Conservation (phyloP, 2,329 filamentous ascomycete species). For the Juglanconis sp. region DNA sequence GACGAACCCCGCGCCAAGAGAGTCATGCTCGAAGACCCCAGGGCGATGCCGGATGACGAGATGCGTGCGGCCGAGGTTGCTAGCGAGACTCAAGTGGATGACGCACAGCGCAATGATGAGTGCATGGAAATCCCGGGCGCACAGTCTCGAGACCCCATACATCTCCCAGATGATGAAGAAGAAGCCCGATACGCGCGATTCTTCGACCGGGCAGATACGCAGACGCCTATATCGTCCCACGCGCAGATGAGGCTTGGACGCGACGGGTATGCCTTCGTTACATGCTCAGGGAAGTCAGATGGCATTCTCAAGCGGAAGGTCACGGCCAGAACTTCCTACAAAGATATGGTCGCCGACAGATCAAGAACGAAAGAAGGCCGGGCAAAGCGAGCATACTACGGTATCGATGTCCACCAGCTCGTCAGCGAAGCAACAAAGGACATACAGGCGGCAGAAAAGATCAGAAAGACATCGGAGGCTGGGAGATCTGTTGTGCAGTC, state of each 20-base stretch:
- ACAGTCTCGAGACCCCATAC: background rate
- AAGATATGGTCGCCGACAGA: constrained; percentile 64
- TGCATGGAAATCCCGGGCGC: background rate
- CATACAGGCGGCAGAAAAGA: constrained; percentile 34
- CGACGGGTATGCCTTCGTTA: constrained; percentile 41
- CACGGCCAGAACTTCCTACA: constrained; percentile 51
- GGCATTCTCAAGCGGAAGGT: constrained; percentile 54
- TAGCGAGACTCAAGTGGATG: background rate
- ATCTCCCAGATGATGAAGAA: constrained; percentile 4
- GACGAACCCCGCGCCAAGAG: constrained; percentile 39
- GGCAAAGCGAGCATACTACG: constrained; percentile 79
- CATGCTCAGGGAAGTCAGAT: constrained; percentile 55
- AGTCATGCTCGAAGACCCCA: constrained; percentile 36
- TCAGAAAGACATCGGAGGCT: constrained; percentile 25
- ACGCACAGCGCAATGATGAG: background rate
- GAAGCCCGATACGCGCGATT: constrained; percentile 21
- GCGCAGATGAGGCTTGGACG: constrained; percentile 19
- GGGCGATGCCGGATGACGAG: constrained; percentile 21
- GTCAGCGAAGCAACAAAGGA: constrained; percentile 69
- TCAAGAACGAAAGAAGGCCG: constrained; percentile 65
- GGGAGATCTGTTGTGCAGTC: constrained; percentile 36
- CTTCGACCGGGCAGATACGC: constrained; percentile 21
- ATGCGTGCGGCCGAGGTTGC: constrained; percentile 3
- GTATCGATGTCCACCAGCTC: constrained; percentile 83
- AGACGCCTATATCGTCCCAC: constrained; percentile 11